Conservation (phyloP, 129 eudicot genomes). For the Pseudognaphalium luteoalbum region DNA sequence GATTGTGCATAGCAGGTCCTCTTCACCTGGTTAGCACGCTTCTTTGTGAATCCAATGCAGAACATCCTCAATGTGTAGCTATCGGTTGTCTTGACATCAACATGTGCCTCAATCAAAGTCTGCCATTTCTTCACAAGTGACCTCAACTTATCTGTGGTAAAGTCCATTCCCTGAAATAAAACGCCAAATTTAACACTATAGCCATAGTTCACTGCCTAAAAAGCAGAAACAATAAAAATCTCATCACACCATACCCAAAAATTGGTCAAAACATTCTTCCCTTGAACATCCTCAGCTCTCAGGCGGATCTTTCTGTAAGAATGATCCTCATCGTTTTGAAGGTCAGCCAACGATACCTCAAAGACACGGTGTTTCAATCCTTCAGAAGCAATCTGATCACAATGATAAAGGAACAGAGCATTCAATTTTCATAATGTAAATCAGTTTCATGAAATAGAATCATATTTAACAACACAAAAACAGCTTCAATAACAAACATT, state of each 20-base stretch:
- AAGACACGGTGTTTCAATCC: slow-evolving; percentile 76
- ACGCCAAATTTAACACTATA: background rate
- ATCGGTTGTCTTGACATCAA: slow-evolving; percentile 79
- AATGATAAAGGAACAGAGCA: background rate
- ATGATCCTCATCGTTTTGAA: slow-evolving; percentile 68
- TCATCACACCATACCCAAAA: slow-evolving; percentile 47
- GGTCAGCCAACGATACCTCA: slow-evolving; percentile 73
- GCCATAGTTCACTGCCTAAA: background rate
- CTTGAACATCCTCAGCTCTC: slow-evolving; percentile 74
- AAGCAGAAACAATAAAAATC: background rate
- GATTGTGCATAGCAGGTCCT: slow-evolving; percentile 73
- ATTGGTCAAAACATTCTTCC: slow-evolving; percentile 69
- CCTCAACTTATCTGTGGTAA: slow-evolving; percentile 68
- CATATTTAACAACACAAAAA: too few relatives aligned
- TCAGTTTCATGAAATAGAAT: background rate
- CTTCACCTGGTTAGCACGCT: slow-evolving; percentile 75
- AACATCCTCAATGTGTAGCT: slow-evolving; percentile 58
- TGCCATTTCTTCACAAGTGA: slow-evolving; percentile 69
- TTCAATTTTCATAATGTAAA: background rate
- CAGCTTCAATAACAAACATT: too few relatives aligned
- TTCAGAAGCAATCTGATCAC: slow-evolving; percentile 65
- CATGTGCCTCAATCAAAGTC: slow-evolving; percentile 72
- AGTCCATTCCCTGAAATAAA: slow-evolving; percentile 57
- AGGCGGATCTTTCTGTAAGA: slow-evolving; percentile 71
- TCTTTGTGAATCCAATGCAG: slow-evolving; percentile 77